phyloP scores from a whole-genome alignment of 495 filamentous ascomycete genomes.

The Neurospora intermedia region DNA sequence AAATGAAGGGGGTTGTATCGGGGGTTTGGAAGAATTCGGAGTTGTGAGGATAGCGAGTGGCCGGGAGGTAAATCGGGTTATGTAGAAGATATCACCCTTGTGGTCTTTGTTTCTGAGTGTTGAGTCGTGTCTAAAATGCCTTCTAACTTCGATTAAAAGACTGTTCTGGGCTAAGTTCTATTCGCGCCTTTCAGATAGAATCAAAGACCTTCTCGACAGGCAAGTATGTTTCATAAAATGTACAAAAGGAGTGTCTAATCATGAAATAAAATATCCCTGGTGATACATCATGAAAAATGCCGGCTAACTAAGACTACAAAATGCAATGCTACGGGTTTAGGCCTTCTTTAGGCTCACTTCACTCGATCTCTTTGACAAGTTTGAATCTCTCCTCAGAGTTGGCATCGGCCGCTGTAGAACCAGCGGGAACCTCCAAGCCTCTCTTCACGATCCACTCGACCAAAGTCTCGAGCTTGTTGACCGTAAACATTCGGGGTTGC shows the following conservation, averaged over 20 bases:
- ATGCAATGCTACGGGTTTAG: background rate
- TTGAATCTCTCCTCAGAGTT: background rate
- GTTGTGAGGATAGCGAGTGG: background rate
- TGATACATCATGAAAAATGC: background rate
- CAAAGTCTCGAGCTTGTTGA: background rate
- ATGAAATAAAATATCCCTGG: background rate
- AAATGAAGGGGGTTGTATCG: conserved; percentile 35
- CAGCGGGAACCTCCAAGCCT: background rate
- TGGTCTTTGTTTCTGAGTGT: fast-evolving
- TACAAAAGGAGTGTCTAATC: background rate
- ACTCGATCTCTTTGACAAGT: background rate
- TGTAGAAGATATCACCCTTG: background rate
- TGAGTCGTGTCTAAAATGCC: background rate
- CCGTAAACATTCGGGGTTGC: background rate
- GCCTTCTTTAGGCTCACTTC: background rate
- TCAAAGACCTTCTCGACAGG: background rate
- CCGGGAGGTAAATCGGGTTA: background rate
- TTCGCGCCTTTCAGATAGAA: no score
- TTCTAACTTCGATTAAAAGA: background rate
- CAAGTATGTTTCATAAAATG: background rate
- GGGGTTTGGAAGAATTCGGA: conserved; percentile 10
- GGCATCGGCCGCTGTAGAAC: background rate
- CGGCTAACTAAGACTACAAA: background rate
- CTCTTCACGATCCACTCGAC: background rate
- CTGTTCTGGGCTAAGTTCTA: background rate